Base-by-base conservation (phyloP, 2,329 filamentous ascomycete species). In the Penicillium sp. region DNA sequence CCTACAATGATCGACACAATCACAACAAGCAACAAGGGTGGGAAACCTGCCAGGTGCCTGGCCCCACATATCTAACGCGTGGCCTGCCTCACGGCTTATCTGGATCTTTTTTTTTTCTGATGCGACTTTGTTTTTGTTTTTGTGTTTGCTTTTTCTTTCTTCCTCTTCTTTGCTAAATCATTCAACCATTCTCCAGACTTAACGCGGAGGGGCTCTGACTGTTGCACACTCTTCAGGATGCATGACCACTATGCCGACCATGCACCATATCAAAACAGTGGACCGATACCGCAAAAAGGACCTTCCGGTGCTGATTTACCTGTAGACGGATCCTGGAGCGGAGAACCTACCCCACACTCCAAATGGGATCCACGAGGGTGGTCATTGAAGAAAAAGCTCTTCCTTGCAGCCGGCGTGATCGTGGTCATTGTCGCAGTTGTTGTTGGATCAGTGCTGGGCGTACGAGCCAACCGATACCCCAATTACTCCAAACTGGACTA, bases 371-470 rank as follows among this genome's bases (percentile, higher is more conserved):
- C 51, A 2, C 51, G 51, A 16, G 51, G 46, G 24, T 53, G 51
- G 51, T 53, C 51, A 10, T 27, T 53, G 32, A 53, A 45, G 32
- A 53, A 34, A 16, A 53, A 53, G 34, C 31, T 53, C n/a, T 34
- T 53, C 13, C 18, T 53, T 11, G 51, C 45, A 11, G 24, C 21
- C 11, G 45, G 51, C 1, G 75, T 63, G 10, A 62, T 75, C 3
- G 62, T 73, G 3, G 48, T 77, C 2, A 62, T 63, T 10, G 44
- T 63, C 9, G 61, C 80, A 10, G 61, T 85, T 10, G 63, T 82
- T 47, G 73, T 80, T 14, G 74, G 80, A 13, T 63, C 64, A 3
- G 72, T 71, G n/a, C 67, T 70, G 45, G 72, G 66, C 18, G 61
- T 58, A n/a, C 68, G 69, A 54, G 58, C 62, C 11, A 75, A 72